Conservation (phyloP, 1,284 basidiomycete species). For the Heterobasidion annosum region DNA sequence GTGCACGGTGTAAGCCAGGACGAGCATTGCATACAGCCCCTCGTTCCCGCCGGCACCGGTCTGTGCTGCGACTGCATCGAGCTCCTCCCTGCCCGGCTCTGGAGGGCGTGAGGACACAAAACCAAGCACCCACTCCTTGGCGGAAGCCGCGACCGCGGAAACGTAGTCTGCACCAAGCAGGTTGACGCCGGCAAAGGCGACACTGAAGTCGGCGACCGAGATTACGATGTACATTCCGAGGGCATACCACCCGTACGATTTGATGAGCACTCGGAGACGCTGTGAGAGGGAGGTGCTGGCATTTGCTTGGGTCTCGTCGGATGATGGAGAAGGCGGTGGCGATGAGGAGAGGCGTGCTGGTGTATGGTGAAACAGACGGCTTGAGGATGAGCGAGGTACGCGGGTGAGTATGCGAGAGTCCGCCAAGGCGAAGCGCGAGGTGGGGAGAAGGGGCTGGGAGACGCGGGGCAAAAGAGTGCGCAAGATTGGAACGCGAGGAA, state of each 20-base stretch:
- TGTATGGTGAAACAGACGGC: constrained; percentile 41
- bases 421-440: constrained; percentile 16
- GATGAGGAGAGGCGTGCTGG: constrained; percentile 32
- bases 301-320: constrained; percentile 12
- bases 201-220: constrained; percentile 61
- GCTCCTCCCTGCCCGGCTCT: constrained; percentile 58
- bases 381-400: constrained; percentile 19
- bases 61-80: constrained; percentile 23
- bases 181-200: constrained; percentile 82
- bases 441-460: constrained; percentile 29
- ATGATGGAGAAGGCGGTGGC: constrained; percentile 14
- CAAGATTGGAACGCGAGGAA: constrained; percentile 22
- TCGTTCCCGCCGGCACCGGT: constrained; percentile 36
- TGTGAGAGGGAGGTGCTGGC: constrained; percentile 44
- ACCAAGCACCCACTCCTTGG: constrained; percentile 40
- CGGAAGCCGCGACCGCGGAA: constrained; percentile 50
- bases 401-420: constrained; percentile 12
- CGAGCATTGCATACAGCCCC: constrained; percentile 84
- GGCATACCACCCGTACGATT: constrained; percentile 90
- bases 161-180: constrained; percentile 89
- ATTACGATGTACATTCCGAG: constrained; percentile 78
- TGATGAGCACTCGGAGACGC: constrained; percentile 80
- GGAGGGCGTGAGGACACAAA: constrained; percentile 38
- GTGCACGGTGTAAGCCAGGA: constrained; percentile 92
- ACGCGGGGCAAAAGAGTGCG: constrained; percentile 23